Percentiles rank a stretch among this genome's conserved stretches.
phyloP scores from a whole-genome alignment of 371 early-diverging fungal species.

The Dichotomocladium elegans region DNA sequence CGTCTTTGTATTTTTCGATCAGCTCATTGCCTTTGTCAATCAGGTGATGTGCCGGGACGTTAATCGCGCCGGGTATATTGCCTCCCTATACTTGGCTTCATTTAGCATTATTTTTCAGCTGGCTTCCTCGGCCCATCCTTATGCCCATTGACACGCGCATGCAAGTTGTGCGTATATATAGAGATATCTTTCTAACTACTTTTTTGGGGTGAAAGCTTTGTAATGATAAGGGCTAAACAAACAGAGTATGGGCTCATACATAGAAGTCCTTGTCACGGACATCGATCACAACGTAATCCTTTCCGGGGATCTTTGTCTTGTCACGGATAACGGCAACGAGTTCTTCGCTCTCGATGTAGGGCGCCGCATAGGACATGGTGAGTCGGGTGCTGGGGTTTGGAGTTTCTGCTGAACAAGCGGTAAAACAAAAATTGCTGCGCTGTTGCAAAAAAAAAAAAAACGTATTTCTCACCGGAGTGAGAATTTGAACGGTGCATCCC shows the following conservation, averaged over 20 bases:
- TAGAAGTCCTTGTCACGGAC: slow-evolving; percentile 76
- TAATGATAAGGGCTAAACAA: background rate
- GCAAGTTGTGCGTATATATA: too few relatives aligned
- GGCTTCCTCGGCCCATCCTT: too few relatives aligned
- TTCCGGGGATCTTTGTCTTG: slow-evolving; percentile 43
- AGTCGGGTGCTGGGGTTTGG: background rate
- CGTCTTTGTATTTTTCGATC: slow-evolving; percentile 47
- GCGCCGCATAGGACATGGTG: slow-evolving; percentile 28
- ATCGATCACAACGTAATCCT: slow-evolving; percentile 79
- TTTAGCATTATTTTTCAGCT: too few relatives aligned
- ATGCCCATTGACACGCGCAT: too few relatives aligned
- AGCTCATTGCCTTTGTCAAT: slow-evolving; percentile 42
- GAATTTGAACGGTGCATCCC: background rate
- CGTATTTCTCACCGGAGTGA: background rate
- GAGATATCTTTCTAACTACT: too few relatives aligned
- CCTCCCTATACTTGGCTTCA: slow-evolving; percentile 64
- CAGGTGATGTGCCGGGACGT: slow-evolving; percentile 70
- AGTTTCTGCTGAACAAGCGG: too few relatives aligned
- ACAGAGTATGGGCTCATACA: slow-evolving; percentile 27
- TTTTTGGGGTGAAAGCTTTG: background rate
- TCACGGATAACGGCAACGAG: slow-evolving; percentile 57
- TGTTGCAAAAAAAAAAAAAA: background rate
- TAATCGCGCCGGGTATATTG: slow-evolving; percentile 73
- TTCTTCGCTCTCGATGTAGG: slow-evolving; percentile 56
- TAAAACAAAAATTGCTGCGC: background rate